Evolutionary conservation across 2,329 filamentous ascomycete species (phyloP).

Genomic region (Hypoxylon sp.): DNA sequence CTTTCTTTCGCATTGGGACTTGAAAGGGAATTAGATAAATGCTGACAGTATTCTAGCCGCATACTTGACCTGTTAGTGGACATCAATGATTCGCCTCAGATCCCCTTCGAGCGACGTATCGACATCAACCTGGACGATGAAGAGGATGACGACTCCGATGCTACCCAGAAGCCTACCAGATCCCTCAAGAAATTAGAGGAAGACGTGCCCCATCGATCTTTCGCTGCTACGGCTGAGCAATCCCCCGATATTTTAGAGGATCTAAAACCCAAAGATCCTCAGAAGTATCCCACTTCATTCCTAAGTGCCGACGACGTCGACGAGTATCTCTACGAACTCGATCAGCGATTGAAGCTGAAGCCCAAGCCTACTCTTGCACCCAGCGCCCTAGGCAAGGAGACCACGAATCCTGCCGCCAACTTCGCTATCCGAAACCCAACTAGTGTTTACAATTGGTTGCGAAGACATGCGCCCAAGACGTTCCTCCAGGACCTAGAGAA

Average conservation of each 20-base stretch:
- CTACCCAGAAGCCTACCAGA: constrained; percentile 53
- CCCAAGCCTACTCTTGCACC: constrained; percentile 61
- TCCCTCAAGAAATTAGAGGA: constrained; percentile 60
- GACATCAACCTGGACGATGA: constrained; percentile 66
- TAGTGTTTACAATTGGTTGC: constrained; percentile 95
- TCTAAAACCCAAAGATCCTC: constrained; percentile 59
- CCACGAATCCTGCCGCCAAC: constrained; percentile 51
- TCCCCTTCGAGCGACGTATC: constrained; percentile 77
- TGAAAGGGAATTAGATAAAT: neutral
- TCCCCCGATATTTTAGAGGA: constrained; percentile 66
- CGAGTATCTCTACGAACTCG: constrained; percentile 74
- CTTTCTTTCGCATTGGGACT: constrained; percentile 1
- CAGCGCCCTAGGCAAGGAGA: constrained; percentile 49
- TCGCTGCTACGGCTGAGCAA: constrained; percentile 65
- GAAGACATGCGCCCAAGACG: constrained; percentile 82
- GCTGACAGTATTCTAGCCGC: constrained; percentile 64
- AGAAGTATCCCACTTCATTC: constrained; percentile 69
- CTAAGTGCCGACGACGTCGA: constrained; percentile 76
- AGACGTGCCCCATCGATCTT: constrained; percentile 62
- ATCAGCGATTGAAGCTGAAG: constrained; percentile 58
- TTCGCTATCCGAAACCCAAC: constrained; percentile 78
- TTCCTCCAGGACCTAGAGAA: constrained; percentile 80
- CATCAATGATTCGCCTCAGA: constrained; percentile 83
- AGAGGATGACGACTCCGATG: constrained; percentile 53
- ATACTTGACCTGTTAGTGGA: constrained; percentile 89